Percentiles rank a stretch among this genome's conserved stretches.
Conservation (phyloP, 1,284 basidiomycete genomes). For the Athelia sp. region DNA sequence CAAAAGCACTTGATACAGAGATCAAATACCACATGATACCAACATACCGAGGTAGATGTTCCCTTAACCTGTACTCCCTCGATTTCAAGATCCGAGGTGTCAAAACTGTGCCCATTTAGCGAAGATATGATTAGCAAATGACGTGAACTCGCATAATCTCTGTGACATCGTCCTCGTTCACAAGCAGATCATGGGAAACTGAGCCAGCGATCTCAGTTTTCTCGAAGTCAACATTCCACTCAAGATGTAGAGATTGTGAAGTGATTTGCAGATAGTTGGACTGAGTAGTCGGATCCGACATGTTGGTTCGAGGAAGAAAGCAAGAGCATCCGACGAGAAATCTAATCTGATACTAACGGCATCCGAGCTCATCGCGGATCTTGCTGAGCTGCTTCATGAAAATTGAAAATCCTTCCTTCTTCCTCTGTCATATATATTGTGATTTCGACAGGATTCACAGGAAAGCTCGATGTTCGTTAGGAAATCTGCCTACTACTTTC, state of each 20-base stretch:
- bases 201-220: conserved; percentile 66
- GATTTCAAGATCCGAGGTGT: conserved; percentile 75
- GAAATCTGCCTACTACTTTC: too few species aligned
- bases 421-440: too few species aligned
- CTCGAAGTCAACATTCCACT: conserved; percentile 83
- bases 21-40: conserved; percentile 24
- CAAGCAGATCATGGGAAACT: conserved; percentile 62
- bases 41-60: conserved; percentile 30
- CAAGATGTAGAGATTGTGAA: conserved; percentile 68
- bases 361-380: neutral
- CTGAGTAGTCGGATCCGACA: conserved; percentile 67
- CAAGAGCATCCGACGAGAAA: neutral
- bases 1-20: conserved; percentile 15
- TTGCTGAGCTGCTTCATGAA: too few species aligned
- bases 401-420: too few species aligned
- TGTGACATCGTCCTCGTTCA: conserved; percentile 52
- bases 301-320: neutral
- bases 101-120: conserved; percentile 7
- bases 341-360: conserved; percentile 2
- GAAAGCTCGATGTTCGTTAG: too few species aligned
- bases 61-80: conserved; percentile 51
- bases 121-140: conserved; percentile 6
- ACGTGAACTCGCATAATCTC: conserved; percentile 53
- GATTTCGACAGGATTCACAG: too few species aligned
- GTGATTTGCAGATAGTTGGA: conserved; percentile 74